Percentiles rank a stretch among this genome's conserved stretches.
Conservation (phyloP, 2,329 filamentous ascomycete species). For the Trichoderma sp. region DNA sequence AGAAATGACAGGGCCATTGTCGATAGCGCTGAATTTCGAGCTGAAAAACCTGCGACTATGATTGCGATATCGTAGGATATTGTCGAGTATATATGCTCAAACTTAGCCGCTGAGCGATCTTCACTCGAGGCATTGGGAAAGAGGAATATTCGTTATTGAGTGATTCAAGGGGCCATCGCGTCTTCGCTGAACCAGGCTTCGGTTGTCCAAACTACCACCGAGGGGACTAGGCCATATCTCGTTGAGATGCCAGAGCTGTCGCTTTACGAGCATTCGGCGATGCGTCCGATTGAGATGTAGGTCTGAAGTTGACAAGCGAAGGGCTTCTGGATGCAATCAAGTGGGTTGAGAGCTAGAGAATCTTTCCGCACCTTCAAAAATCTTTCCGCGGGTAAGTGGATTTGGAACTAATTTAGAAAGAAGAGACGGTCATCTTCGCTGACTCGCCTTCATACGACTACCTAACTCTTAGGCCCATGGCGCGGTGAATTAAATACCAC, state of each 20-base stretch:
- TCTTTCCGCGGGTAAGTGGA: conserved; percentile 3
- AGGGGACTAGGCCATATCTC: background rate
- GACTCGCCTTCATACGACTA: background rate
- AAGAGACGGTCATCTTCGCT: background rate
- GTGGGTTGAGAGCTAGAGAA: background rate
- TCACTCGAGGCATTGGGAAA: background rate
- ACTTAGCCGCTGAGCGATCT: background rate
- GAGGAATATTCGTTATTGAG: background rate
- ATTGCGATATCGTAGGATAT: background rate
- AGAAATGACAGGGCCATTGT: background rate
- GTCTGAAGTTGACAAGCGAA: background rate
- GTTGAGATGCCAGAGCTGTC: background rate
- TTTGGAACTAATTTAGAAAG: background rate
- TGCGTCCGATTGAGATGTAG: background rate
- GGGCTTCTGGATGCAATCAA: background rate
- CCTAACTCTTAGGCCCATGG: background rate
- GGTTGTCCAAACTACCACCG: background rate
- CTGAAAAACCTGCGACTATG: background rate
- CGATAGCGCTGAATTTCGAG: background rate
- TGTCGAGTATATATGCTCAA: background rate
- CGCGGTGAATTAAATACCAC: background rate
- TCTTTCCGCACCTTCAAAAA: conserved; percentile 8
- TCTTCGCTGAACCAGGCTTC: background rate
- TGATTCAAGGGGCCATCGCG: background rate
- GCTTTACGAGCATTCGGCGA: background rate